Conservation (phyloP, 208 protist species). For the Wallacemonas sp. region DNA sequence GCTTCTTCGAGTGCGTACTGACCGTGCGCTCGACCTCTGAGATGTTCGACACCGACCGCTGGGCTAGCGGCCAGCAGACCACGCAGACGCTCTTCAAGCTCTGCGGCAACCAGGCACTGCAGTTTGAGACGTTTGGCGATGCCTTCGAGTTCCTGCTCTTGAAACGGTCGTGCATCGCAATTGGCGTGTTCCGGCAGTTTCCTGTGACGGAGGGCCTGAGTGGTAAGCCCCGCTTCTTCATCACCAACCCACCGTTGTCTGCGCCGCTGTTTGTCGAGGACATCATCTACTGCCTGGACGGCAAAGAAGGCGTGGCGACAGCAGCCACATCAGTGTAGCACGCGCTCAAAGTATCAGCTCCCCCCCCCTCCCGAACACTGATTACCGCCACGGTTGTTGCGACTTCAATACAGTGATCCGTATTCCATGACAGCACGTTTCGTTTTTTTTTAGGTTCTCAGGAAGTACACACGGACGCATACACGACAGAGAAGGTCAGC, state of each 20-base stretch:
- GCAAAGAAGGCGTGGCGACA: conserved; percentile 11
- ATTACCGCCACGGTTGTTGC: too few species aligned
- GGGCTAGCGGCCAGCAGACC: conserved; percentile 29
- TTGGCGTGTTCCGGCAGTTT: conserved; percentile 86
- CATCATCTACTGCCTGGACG: conserved; percentile 84
- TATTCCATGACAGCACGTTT: too few species aligned
- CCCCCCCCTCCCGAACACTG: too few species aligned
- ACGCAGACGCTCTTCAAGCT: conserved; percentile 75
- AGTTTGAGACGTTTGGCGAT: conserved; percentile 81
- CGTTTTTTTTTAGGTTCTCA: too few species aligned
- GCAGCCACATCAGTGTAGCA: too few species aligned
- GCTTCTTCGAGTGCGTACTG: conserved; percentile 83
- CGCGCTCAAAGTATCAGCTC: too few species aligned
- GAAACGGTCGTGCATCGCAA: conserved; percentile 67
- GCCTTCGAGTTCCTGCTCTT: conserved; percentile 77
- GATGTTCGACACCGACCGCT: conserved; percentile 70
- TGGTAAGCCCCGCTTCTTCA: conserved; percentile 78
- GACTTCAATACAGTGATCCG: too few species aligned
- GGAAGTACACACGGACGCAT: too few species aligned
- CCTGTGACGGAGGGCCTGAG: conserved; percentile 50
- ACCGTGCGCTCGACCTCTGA: conserved; percentile 55
- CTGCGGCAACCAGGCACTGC: conserved; percentile 67
- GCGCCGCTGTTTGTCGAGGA: conserved; percentile 78
- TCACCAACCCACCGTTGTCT: conserved; percentile 78
- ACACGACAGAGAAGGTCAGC: too few species aligned